These are phyloP conservation scores for Musa itinerans DNA, from an alignment of 176 grass and related monocot genomes.

Conservation along the genomic window DNA sequence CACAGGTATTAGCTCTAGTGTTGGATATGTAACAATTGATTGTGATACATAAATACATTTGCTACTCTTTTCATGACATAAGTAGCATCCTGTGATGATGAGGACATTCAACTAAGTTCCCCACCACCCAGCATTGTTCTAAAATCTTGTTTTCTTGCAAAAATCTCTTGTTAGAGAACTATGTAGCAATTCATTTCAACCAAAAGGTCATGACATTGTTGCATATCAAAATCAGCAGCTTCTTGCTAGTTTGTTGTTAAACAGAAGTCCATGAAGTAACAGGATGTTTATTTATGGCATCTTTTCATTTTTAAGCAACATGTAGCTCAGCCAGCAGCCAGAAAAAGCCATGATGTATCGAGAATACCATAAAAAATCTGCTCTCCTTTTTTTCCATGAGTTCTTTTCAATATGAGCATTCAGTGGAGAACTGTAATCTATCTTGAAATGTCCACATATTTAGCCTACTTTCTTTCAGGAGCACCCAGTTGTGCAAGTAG, in stretches of 20 bases:
- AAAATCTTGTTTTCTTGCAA: background rate
- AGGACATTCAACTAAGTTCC: background rate
- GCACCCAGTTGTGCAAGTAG: slow-evolving; percentile 24
- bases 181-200: background rate
- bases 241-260: background rate
- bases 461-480: slow-evolving; percentile 19
- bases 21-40: background rate
- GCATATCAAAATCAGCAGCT: background rate
- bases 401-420: background rate
- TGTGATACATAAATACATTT: background rate
- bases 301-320: background rate
- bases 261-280: background rate
- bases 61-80: background rate
- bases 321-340: background rate
- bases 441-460: background rate
- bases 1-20: background rate
- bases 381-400: background rate
- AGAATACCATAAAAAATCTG: background rate
- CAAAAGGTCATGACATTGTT: background rate
- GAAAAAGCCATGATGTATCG: background rate
- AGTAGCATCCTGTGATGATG: background rate
- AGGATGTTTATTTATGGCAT: background rate
- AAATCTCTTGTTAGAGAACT: background rate
- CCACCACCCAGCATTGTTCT: background rate
- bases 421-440: background rate